Conservation (phyloP, 192 early-diverging fungal species). For the Coemansia sp. region DNA sequence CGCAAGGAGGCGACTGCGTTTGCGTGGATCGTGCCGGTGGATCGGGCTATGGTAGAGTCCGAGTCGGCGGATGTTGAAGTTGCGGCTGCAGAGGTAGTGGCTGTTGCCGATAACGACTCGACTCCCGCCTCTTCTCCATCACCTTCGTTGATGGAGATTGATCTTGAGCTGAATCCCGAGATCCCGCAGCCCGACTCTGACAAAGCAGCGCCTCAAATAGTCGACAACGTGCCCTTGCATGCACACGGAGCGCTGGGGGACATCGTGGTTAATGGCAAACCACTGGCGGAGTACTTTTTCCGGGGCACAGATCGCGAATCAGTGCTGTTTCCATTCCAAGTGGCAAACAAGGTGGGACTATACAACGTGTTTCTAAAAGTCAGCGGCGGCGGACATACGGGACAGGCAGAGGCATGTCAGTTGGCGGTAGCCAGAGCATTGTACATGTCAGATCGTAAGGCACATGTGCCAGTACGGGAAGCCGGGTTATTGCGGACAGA, state of each 20-base stretch:
- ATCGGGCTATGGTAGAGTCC: not conserved
- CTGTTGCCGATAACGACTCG: not conserved
- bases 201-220: not conserved
- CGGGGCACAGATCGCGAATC: conserved; percentile 61
- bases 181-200: not conserved
- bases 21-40: conserved; percentile 62
- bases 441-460: conserved; percentile 57
- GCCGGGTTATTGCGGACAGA: conserved; percentile 62
- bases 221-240: conserved; percentile 2
- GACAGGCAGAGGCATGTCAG: conserved; percentile 83
- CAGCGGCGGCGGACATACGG: conserved; percentile 73
- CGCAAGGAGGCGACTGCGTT: conserved; percentile 78
- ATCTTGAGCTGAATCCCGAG: not conserved
- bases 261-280: conserved; percentile 73
- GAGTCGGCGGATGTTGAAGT: not conserved
- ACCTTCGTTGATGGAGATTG: too few relatives aligned
- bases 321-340: conserved; percentile 67
- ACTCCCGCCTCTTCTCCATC: not conserved
- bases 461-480: conserved; percentile 54
- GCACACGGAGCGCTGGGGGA: conserved; percentile 39
- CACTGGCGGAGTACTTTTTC: conserved; percentile 71
- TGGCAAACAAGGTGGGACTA: conserved; percentile 60
- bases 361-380: conserved; percentile 86
- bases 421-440: conserved; percentile 75
- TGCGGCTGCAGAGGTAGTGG: not conserved